phyloP scores from a whole-genome alignment of 768 basidiomycete species.

The Kwoniella europaea region DNA sequence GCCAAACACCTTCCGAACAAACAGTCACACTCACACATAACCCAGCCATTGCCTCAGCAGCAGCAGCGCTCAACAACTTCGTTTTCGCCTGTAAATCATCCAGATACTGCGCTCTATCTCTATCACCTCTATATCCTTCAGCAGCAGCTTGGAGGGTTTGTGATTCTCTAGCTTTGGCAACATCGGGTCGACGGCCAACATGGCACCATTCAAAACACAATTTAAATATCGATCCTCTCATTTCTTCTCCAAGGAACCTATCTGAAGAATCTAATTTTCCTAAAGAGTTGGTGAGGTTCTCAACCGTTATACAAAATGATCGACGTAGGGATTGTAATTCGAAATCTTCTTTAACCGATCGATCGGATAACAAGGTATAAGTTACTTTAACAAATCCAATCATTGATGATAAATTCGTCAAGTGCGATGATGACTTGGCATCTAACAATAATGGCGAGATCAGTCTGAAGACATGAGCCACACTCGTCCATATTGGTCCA shows the following conservation, averaged over 20 bases:
- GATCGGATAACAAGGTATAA: slow-evolving; percentile 72
- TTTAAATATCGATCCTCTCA: slow-evolving; percentile 78
- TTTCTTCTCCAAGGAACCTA: slow-evolving; percentile 73
- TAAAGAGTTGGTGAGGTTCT: slow-evolving; percentile 79
- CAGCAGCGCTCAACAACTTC: slow-evolving; percentile 73
- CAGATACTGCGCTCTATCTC: slow-evolving; percentile 62
- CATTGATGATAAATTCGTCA: slow-evolving; percentile 75
- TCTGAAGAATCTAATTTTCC: slow-evolving; percentile 70
- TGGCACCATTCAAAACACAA: slow-evolving; percentile 95
- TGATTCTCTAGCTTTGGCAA: slow-evolving; percentile 71
- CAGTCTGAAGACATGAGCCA: slow-evolving; percentile 85
- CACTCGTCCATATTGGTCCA: slow-evolving; percentile 73
- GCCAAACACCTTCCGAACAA: too few relatives aligned
- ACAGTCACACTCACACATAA: slow-evolving; percentile 71
- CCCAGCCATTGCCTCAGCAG: slow-evolving; percentile 83
- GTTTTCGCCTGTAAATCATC: slow-evolving; percentile 65
- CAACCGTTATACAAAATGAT: slow-evolving; percentile 88
- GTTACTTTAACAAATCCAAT: slow-evolving; percentile 86
- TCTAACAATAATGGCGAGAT: slow-evolving; percentile 78
- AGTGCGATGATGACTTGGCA: slow-evolving; percentile 70
- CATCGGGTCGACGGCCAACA: slow-evolving; percentile 74
- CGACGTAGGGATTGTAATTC: slow-evolving; percentile 79
- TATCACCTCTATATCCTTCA: slow-evolving; percentile 65
- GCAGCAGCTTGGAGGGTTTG: slow-evolving; percentile 73
- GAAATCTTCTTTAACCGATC: slow-evolving; percentile 75